Percentiles rank a stretch among this genome's conserved stretches.
These are phyloP conservation scores for Apiospora sp. DNA, from an alignment of 2,329 filamentous ascomycete species.

Conservation along the genomic window DNA sequence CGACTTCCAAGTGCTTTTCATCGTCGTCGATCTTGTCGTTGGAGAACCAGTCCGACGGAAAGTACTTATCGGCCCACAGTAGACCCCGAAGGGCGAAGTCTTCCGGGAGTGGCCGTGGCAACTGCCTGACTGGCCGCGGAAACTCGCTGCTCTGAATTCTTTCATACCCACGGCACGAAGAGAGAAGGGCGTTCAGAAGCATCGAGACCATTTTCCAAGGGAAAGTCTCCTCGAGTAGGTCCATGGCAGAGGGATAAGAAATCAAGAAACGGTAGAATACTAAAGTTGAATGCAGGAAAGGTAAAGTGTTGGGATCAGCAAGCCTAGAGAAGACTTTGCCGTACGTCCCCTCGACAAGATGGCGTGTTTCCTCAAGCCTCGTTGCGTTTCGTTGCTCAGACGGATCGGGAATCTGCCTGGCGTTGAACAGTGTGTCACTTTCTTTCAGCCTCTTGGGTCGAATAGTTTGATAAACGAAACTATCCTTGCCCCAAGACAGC, in stretches of 20 bases:
- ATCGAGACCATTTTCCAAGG: constrained; percentile 61
- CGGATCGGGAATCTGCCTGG: constrained; percentile 31
- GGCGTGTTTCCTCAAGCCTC: no score
- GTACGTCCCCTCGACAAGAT: constrained; percentile 37
- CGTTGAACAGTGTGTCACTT: constrained; percentile 30
- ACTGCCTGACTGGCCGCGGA: constrained; percentile 52
- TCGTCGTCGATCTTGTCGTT: constrained; percentile 69
- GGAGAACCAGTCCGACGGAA: constrained; percentile 65
- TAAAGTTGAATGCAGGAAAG: constrained; percentile 68
- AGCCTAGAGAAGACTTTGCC: constrained; percentile 57
- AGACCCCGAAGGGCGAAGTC: constrained; percentile 73
- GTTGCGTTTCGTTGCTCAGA: constrained; percentile 24
- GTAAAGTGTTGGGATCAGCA: constrained; percentile 67
- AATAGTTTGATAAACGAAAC: constrained; percentile 53
- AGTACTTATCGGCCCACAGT: constrained; percentile 64
- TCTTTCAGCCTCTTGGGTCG: constrained; percentile 39
- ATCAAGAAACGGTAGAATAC: constrained; percentile 63
- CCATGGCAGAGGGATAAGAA: constrained; percentile 50
- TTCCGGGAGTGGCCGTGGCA: constrained; percentile 68
- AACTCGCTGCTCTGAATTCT: constrained; percentile 56
- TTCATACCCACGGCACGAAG: constrained; percentile 39
- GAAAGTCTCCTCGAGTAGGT: constrained; percentile 51
- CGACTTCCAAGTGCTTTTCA: constrained; percentile 68
- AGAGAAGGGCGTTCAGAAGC: constrained; percentile 49
- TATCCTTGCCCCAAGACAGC: constrained; percentile 60